These are phyloP conservation scores for Cyberlindnera meyerae DNA, from an alignment of 805 yeast genomes.

Conservation along the genomic window DNA sequence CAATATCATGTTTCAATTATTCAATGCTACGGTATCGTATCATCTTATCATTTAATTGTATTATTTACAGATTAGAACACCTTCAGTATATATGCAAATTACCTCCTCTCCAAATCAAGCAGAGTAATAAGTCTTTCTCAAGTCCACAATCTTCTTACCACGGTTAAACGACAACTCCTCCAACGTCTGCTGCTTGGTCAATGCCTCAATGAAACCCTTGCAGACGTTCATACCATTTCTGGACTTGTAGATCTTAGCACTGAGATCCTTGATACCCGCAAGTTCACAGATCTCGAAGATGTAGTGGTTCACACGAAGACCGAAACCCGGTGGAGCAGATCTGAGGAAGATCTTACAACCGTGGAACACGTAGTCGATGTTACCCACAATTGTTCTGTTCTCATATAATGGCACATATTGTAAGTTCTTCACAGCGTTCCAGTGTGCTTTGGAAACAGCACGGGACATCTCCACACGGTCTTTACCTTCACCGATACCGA, in stretches of 20 bases:
- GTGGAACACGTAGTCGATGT: slow-evolving; percentile 76
- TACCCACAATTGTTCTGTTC: slow-evolving; percentile 84
- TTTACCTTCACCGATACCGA: slow-evolving; percentile 94
- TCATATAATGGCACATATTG: slow-evolving; percentile 81
- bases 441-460: slow-evolving; percentile 80
- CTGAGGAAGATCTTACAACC: slow-evolving; percentile 79
- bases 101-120: slow-evolving; percentile 25
- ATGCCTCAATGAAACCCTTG: slow-evolving; percentile 83
- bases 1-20: neutral
- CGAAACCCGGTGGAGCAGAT: slow-evolving; percentile 90
- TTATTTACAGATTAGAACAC: neutral
- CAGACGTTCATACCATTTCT: slow-evolving; percentile 94
- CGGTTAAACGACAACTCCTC: slow-evolving; percentile 87
- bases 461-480: slow-evolving; percentile 70
- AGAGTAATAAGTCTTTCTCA: slow-evolving; percentile 83
- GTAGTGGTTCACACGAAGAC: slow-evolving; percentile 85
- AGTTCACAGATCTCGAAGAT: slow-evolving; percentile 87
- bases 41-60: too few relatives aligned
- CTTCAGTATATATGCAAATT: neutral
- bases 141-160: slow-evolving; percentile 93
- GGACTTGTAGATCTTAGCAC: slow-evolving; percentile 87
- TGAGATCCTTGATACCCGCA: slow-evolving; percentile 89
- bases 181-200: slow-evolving; percentile 71
- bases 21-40: neutral
- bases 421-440: slow-evolving; percentile 89